Base-by-base conservation (phyloP, 176 grass and related monocot species). In the Musa acuminata region DNA sequence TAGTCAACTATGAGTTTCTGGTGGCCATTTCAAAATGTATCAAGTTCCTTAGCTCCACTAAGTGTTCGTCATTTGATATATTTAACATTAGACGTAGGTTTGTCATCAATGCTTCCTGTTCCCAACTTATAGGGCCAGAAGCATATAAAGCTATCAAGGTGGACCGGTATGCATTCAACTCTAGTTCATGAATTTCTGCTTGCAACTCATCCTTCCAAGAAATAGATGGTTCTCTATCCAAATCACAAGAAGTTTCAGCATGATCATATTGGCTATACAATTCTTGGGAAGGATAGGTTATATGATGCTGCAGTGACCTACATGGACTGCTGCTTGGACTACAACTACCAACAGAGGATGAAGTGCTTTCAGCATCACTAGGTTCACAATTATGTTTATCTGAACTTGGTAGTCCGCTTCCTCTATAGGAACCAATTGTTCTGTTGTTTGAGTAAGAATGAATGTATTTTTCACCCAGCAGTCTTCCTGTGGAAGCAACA, bases 101-200 rank as follows among this genome's bases (percentile, higher is more conserved):
- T 84, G 87, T 88, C 84, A 98, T 79, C 77, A 93, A 76, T 75
- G 88, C 88, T 81, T 98, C 90, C 81, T 88, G 90, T 75, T 98
- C 94, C 94, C 94, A 98, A 79, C 90, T 98, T 81, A 98, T 84
- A 75, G 90, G 87, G 55, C 94, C 90, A 89, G 79, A 93, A 78
- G 83, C 82, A 88, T 91, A 87, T 72, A 93, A 83, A 22, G 80
- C 94, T 77, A 81, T 81, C 87, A 98, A 79, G 51, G 87, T 98
- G 77, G 94, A 81, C 83, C 86, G 77, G 66, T 98, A 98, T 14
- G 89, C 94, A 89, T 91, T 82, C 80, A 98, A 83, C 80, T 98
- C 94, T 75, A 98, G 84, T 69, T 77, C 80, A 91, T 93, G 90
- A 59, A 77, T 87, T 70, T 88, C 80, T 78, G 79, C 65, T 77